phyloP scores from a whole-genome alignment of 495 filamentous ascomycete genomes.

The Sphaerosporella brunnea region DNA sequence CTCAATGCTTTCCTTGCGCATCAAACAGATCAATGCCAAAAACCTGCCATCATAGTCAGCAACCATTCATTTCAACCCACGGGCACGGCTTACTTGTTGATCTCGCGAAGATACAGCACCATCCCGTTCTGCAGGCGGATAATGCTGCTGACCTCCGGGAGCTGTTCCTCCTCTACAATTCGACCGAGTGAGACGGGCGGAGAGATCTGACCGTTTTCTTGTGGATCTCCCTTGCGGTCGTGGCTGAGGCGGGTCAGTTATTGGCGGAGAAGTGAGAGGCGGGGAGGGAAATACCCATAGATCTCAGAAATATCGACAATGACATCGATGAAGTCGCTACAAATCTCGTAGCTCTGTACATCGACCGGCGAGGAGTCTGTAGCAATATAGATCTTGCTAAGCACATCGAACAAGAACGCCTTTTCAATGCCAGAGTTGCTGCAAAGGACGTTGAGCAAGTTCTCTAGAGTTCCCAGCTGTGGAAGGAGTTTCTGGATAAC shows the following conservation, averaged over 20 bases:
- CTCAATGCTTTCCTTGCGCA: constrained; percentile 28
- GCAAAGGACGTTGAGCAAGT: constrained; percentile 73
- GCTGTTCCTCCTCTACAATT: constrained; percentile 8
- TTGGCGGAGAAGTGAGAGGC: too few species aligned
- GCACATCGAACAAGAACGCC: constrained; percentile 88
- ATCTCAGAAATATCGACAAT: constrained; percentile 92
- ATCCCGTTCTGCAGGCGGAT: constrained; percentile 25
- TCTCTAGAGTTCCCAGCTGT: constrained; percentile 76
- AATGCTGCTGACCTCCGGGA: constrained; percentile 20
- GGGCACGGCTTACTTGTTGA: constrained; percentile 24
- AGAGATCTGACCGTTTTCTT: background rate
- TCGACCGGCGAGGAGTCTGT: constrained; percentile 85
- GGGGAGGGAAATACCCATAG: constrained; percentile 52
- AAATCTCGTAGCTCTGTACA: constrained; percentile 88
- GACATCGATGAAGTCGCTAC: constrained; percentile 92
- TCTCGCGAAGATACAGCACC: constrained; percentile 24
- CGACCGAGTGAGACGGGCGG: background rate
- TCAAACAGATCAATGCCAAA: constrained; percentile 24
- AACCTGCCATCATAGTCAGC: too few species aligned
- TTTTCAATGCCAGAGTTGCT: constrained; percentile 88
- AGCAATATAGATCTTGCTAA: constrained; percentile 96
- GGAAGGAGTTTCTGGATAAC: constrained; percentile 96
- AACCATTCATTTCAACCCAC: too few species aligned
- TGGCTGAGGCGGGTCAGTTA: too few species aligned
- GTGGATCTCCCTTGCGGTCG: constrained; percentile 13